phyloP scores from a whole-genome alignment of 1,284 basidiomycete species.

The Ceratobasidium sp. region DNA sequence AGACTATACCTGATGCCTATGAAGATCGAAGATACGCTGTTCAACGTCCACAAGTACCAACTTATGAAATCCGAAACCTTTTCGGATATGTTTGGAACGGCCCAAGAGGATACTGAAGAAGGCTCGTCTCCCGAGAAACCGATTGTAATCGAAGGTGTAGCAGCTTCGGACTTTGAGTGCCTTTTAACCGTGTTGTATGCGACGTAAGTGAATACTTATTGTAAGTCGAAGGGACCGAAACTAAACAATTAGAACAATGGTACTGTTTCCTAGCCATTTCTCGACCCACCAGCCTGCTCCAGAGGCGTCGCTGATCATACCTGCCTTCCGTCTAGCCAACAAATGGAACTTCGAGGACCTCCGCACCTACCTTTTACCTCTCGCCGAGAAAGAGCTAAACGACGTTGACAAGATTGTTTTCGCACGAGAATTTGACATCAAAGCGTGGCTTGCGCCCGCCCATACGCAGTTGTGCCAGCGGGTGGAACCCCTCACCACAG shows the following conservation, averaged over 20 bases:
- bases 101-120: neutral
- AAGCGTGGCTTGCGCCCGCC: conserved; percentile 40
- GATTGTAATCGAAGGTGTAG: conserved; percentile 6
- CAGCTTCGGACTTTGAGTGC: neutral
- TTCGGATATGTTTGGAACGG: conserved; percentile 24
- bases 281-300: conserved; percentile 4
- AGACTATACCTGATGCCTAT: neutral
- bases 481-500: conserved; percentile 18
- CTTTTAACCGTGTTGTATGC: conserved; percentile 18
- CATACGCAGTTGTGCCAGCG: conserved; percentile 32
- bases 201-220: neutral
- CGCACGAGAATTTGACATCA: conserved; percentile 24
- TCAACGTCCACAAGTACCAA: conserved; percentile 35
- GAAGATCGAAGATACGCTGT: conserved; percentile 13
- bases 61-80: conserved; percentile 23
- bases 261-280: conserved; percentile 15
- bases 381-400: neutral
- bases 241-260: neutral
- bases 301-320: conserved; percentile 1
- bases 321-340: neutral
- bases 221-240: neutral
- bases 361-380: neutral
- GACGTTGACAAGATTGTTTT: conserved; percentile 47
- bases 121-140: conserved; percentile 23
- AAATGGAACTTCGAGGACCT: conserved; percentile 14